These are phyloP conservation scores for Mycena amicta DNA, from an alignment of 768 basidiomycete species.

Conservation along the genomic window DNA sequence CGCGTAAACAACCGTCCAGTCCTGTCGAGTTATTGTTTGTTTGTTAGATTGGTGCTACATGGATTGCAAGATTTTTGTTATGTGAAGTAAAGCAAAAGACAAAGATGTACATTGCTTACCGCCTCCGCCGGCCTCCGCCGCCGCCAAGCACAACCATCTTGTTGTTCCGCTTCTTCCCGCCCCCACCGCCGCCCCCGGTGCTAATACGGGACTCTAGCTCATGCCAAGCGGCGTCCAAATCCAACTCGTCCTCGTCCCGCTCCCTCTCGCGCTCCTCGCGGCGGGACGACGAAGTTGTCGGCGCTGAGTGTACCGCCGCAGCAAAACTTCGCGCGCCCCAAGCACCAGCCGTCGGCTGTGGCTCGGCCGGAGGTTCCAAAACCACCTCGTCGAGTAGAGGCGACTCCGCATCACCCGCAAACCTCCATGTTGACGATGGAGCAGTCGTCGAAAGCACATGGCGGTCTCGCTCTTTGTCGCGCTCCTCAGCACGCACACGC, in stretches of 20 bases:
- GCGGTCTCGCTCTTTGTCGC: conserved; percentile 62
- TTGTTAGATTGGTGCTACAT: conserved; percentile 18
- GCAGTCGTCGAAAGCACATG: conserved; percentile 15
- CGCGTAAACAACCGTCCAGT: too few relatives aligned
- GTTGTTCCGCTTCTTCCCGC: conserved; percentile 58
- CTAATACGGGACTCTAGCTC: conserved; percentile 66
- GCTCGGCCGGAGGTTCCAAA: conserved; percentile 23
- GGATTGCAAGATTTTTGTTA: conserved; percentile 5
- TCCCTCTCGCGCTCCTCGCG: conserved; percentile 36
- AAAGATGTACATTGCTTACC: conserved; percentile 34
- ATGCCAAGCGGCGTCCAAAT: conserved; percentile 78
- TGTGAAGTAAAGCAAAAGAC: not conserved
- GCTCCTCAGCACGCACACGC: conserved; percentile 73
- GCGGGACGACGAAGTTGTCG: conserved; percentile 30
- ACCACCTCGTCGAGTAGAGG: conserved; percentile 29
- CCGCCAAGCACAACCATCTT: conserved; percentile 75
- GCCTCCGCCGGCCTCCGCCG: conserved; percentile 57
- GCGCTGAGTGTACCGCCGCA: conserved; percentile 64
- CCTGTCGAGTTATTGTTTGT: not conserved
- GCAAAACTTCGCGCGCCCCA: conserved; percentile 87
- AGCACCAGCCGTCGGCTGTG: conserved; percentile 45
- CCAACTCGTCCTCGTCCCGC: conserved; percentile 66
- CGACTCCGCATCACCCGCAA: conserved; percentile 22
- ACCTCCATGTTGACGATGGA: conserved; percentile 18
- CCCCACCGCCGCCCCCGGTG: conserved; percentile 41